Base-by-base conservation (phyloP, 2,329 filamentous ascomycete species). In the Ophiosphaerella narmari region DNA sequence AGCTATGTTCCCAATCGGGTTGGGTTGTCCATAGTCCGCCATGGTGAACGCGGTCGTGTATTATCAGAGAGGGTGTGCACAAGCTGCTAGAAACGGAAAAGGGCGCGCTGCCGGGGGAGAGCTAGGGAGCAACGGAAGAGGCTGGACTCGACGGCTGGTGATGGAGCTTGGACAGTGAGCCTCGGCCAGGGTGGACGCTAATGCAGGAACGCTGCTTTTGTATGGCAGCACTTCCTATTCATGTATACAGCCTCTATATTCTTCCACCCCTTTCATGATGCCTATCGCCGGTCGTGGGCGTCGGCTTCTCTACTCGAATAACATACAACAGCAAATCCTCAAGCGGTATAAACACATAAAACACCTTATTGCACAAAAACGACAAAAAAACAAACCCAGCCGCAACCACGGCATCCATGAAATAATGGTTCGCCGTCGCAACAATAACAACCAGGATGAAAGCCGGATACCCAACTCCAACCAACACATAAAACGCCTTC, bases 361-460 rank as follows among this genome's bases (percentile, higher is more conserved):
- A 80, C 18, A 82, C 56, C 47, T 75, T 73, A 63, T 84, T 83
- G 55, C 73, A 74, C 5, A 74, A 39, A 55, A 81, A 82, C 2
- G 77, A 75, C 11, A 81, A 40, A 4, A 74, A 67, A 3, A 80
- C 79, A 16, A 78, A 80, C 49, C 75, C 69, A 1, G 76, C 77
- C 11, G 80, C 80, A 5, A 80, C 75, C 13, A 78, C 62, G 0
- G 81, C 81, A 60, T 83, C 81, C 49, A 83, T 72, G 71, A 77
- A 82, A 67, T 83, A 87, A 63, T 83, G 84, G 60, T 86, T 86
- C 31, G 83, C 84, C 0, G 83, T 86, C 13, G 83, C 80, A 24
- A 86, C 79, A 51, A 86, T 86, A 26, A 80, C 80, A 0, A 79
- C 74, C 41, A 86, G 63, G 43, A 85, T 82, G 61, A 81, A 77